Conservation (phyloP, 208 protist species). For the Trichomonas tenax region DNA sequence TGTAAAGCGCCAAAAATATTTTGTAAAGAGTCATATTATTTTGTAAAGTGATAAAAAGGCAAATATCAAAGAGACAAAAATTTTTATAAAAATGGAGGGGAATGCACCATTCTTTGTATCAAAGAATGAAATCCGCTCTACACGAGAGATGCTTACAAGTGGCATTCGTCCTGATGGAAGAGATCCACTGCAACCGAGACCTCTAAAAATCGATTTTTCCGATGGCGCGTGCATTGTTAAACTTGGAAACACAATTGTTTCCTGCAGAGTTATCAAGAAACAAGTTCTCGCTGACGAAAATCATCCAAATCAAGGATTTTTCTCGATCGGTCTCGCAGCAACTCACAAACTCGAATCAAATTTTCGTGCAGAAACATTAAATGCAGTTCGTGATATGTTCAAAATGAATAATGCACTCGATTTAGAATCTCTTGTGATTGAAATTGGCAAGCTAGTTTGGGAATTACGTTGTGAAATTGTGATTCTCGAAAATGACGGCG, state of each 20-base stretch:
- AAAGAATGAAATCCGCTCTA: neutral
- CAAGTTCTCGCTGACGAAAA: neutral
- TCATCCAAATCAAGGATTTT: neutral
- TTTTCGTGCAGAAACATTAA: neutral
- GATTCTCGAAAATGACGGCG: neutral
- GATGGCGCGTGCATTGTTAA: neutral
- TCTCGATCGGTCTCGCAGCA: neutral
- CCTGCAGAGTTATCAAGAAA: neutral
- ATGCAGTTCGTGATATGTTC: neutral
- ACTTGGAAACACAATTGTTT: neutral
- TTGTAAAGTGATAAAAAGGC: too few relatives aligned
- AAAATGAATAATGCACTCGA: neutral
- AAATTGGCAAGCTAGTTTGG: neutral
- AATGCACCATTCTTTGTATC: neutral
- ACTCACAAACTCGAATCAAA: neutral
- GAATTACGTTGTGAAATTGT: neutral
- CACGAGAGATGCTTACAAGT: neutral
- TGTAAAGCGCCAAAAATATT: too few relatives aligned
- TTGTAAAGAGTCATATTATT: too few relatives aligned
- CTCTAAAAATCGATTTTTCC: neutral
- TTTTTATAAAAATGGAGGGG: neutral
- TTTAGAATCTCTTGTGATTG: neutral
- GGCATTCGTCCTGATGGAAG: neutral
- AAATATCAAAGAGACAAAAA: neutral
- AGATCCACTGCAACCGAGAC: neutral